A percentile compares a stretch with the other conserved stretches of the same genome.
Evolutionary conservation across 1,284 basidiomycete species (phyloP).

Genomic region (Naganishia albida): DNA sequence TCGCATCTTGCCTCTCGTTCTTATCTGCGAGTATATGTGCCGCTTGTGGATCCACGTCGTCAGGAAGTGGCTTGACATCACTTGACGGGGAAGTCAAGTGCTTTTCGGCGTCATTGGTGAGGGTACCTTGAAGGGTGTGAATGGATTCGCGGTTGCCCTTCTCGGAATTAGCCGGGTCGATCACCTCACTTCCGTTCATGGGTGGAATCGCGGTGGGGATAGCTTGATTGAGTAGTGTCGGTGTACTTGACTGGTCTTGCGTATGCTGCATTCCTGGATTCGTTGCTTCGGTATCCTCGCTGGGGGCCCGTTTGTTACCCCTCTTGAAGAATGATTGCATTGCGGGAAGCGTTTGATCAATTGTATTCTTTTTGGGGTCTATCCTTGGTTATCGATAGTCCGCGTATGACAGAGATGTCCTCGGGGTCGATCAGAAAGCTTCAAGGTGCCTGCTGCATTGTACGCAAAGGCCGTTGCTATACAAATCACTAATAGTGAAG

Average conservation of each 20-base stretch:
- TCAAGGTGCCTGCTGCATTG: too few species aligned
- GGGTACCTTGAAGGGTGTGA: neutral
- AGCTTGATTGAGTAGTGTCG: slow-evolving; percentile 2
- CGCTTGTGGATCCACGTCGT: neutral
- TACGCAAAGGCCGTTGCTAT: too few species aligned
- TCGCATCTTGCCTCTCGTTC: neutral
- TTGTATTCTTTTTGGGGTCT: too few species aligned
- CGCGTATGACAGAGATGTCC: too few species aligned
- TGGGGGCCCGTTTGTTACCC: neutral
- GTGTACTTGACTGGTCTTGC: neutral
- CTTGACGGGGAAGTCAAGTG: slow-evolving; percentile 4
- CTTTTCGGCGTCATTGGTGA: neutral
- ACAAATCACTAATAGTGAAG: too few species aligned
- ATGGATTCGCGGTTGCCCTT: neutral
- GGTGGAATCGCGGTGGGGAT: neutral
- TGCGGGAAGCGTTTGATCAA: neutral
- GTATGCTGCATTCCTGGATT: neutral
- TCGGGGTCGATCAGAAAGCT: too few species aligned
- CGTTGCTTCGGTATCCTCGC: neutral
- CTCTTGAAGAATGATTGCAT: neutral
- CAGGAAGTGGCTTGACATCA: slow-evolving; percentile 5
- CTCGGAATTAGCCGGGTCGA: neutral
- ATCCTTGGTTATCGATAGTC: too few species aligned
- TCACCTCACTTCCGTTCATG: neutral
- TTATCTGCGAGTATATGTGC: neutral